phyloP scores from a whole-genome alignment of 73 alveolate species.

The Symbiodinium pilosum region DNA sequence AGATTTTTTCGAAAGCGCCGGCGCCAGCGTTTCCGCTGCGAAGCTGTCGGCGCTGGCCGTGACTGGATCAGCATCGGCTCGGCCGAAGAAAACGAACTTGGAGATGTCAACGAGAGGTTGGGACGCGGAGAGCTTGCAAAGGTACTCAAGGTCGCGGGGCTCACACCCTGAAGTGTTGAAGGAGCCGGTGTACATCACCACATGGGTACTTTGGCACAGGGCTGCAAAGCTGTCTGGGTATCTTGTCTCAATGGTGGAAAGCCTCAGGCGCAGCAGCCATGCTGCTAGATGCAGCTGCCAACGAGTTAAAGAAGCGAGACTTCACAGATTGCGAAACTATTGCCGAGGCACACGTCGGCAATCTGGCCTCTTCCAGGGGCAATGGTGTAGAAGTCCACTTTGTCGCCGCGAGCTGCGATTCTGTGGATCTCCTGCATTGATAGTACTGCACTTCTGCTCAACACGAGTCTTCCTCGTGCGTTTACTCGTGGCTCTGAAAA shows the following conservation, averaged over 20 bases:
- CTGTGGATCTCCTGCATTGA: neutral
- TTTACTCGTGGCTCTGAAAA: too few species aligned
- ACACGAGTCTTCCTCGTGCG: too few species aligned
- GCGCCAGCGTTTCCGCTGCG: conserved; percentile 37
- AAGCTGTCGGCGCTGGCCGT: conserved; percentile 62
- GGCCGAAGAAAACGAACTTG: conserved; percentile 47
- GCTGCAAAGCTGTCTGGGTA: neutral
- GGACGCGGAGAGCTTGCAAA: neutral
- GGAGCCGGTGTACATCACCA: conserved; percentile 82
- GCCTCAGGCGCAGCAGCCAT: neutral
- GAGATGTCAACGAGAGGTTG: conserved; percentile 33
- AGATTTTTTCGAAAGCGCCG: neutral
- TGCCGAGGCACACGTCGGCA: conserved; percentile 37
- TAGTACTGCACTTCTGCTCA: too few species aligned
- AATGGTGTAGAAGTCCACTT: conserved; percentile 33
- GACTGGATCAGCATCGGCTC: neutral
- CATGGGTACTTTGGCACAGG: neutral
- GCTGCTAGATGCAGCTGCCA: neutral
- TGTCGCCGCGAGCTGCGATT: neutral
- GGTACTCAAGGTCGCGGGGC: neutral
- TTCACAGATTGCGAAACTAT: neutral
- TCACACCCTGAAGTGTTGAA: conserved; percentile 27
- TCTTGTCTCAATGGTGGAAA: neutral
- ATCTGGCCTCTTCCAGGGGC: conserved; percentile 54
- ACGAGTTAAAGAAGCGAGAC: neutral